Conservation (phyloP, 768 basidiomycete genomes). For the Leccinum arenicola region DNA sequence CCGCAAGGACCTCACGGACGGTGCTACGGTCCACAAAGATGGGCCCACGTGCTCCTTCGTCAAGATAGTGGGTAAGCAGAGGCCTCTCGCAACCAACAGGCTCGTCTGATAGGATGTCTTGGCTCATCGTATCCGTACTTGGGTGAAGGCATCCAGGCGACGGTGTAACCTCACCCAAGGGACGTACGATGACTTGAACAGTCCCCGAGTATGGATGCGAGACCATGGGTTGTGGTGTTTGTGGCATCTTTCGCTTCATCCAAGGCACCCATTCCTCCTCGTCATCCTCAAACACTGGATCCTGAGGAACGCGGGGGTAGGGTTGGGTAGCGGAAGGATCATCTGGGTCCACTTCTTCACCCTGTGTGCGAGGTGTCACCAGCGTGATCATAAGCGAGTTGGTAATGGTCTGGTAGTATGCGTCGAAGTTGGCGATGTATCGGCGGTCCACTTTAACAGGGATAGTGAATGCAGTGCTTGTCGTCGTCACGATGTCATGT, state of each 20-base stretch:
- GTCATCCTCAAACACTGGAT: neutral
- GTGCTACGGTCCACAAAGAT: conserved; percentile 2
- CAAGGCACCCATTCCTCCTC: conserved; percentile 11
- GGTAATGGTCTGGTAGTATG: conserved; percentile 1
- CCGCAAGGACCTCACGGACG: neutral
- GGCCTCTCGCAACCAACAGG: neutral
- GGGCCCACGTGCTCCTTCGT: conserved; percentile 5
- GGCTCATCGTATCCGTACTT: neutral
- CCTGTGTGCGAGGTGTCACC: neutral
- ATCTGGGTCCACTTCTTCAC: neutral
- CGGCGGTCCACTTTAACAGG: neutral
- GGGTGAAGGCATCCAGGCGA: neutral
- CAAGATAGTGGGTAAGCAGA: conserved; percentile 9
- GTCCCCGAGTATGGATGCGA: neutral
- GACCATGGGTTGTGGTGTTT: neutral
- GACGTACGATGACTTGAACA: neutral
- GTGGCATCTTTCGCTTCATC: neutral
- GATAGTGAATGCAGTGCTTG: neutral
- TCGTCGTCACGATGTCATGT: neutral
- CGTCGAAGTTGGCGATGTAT: neutral
- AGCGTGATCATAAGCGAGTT: neutral
- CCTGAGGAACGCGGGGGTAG: neutral
- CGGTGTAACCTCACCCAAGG: neutral
- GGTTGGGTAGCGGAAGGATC: neutral
- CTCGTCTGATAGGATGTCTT: neutral